These are phyloP conservation scores for Neckera pumila DNA, from an alignment of 225 moss, liverwort and hornwort genomes.

Conservation along the genomic window DNA sequence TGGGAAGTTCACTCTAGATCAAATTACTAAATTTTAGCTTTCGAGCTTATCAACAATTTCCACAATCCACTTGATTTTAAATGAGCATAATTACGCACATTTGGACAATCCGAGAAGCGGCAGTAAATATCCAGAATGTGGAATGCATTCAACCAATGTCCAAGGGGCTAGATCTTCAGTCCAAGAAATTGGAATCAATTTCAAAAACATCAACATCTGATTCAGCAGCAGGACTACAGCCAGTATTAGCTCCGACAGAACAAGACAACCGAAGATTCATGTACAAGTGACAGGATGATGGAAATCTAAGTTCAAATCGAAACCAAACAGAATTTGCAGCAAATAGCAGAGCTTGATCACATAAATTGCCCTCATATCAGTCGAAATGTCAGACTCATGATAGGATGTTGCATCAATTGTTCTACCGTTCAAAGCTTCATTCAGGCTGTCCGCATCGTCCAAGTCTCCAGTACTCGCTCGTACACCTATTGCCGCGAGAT, in stretches of 20 bases:
- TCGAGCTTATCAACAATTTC: background rate
- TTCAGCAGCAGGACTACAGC: background rate
- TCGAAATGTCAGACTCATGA: background rate
- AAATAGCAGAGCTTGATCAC: background rate
- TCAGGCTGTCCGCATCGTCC: conserved; percentile 18
- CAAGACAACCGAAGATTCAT: background rate
- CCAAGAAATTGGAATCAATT: background rate
- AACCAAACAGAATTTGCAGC: background rate
- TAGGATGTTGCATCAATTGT: background rate
- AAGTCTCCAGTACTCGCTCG: conserved; percentile 27
- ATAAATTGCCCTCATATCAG: background rate
- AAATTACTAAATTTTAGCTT: background rate
- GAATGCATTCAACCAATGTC: background rate
- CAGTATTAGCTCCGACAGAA: background rate
- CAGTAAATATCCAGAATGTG: background rate
- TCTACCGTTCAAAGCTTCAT: conserved; percentile 15
- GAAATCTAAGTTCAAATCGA: background rate
- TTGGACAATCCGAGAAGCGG: background rate
- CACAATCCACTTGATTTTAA: background rate
- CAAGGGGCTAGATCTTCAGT: background rate
- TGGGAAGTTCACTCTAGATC: background rate
- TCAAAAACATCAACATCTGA: background rate
- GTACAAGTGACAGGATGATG: background rate
- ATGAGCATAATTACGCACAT: background rate
- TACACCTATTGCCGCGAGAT: conserved; percentile 15